Evolutionary conservation across 305 asterid species (phyloP), one percentile per base, ranked within the genome.

Genomic region (Fraxinus xanthoxyloides): DNA sequence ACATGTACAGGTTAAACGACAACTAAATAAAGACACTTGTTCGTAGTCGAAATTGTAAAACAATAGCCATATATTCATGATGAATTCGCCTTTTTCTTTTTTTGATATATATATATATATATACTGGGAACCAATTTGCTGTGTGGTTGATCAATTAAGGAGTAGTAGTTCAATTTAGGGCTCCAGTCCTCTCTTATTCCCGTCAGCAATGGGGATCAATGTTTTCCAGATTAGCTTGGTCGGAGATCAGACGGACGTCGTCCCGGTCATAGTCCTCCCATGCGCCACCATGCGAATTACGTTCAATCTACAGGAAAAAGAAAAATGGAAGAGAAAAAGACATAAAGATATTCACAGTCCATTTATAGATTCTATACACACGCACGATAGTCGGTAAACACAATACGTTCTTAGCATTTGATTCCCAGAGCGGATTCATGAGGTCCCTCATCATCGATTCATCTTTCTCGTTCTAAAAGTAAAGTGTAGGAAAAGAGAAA

Each of bases 391-490:
- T 51, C 63, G 63, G 8, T n/a, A 56, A 19, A 69, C 40, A 31
- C 23, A 31, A 69, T 28, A 13, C 2, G 74, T 67, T 28, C 38
- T 67, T 30, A 12, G 35, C 74, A 28, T 67, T 67, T 35, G 75
- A 69, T 69, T 69, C 75, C 40, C 75, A 2, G 40, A 30, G 23
- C 75, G 17, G 75, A 30, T 69, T 69, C 75, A 28, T 0, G 40
- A 69, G 75, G 75, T 69, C 40, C 75, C 75, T 30, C 75, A 28
- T 69, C 74, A 7, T 26, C 35, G n/a, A 69, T 69, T 69, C 75
- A 10, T 69, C 75, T 30, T 69, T 30, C 40, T 69, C 75, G 36
- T 31, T 30, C 23, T 0, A 15, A 69, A 69, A 69, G 40, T 30
- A 69, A 69, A 69, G 75, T 26, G 19, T 30, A 15, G 75, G 38